These are phyloP conservation scores for Pseudogymnoascus sp. DNA, from an alignment of 2,329 filamentous ascomycete species.

Conservation along the genomic window DNA sequence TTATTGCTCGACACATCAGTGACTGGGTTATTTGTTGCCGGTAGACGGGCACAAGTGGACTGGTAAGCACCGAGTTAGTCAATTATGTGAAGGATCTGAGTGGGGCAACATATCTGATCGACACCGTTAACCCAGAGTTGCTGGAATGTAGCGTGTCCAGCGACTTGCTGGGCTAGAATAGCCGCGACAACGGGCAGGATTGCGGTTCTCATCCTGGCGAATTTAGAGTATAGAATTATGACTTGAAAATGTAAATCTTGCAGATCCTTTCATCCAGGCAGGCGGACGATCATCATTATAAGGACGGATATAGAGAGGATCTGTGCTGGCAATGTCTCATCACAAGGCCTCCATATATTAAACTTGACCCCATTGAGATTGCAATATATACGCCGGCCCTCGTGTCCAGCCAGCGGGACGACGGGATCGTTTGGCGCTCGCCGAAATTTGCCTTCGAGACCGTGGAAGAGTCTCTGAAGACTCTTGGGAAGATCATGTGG, in stretches of 20 bases:
- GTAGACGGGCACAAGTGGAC: conserved; percentile 38
- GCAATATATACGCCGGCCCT: conserved; percentile 5
- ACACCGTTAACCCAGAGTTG: conserved; percentile 40
- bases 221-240: not conserved
- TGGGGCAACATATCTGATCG: not conserved
- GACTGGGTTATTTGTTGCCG: conserved; percentile 43
- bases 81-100: not conserved
- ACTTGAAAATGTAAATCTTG: conserved; percentile 1
- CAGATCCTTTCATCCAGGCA: not conserved
- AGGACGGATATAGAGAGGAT: not conserved
- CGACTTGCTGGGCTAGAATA: conserved; percentile 20
- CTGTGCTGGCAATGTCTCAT: not conserved
- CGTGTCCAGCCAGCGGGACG: not conserved
- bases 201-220: not conserved
- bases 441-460: not conserved
- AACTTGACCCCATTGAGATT: not conserved
- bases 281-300: not conserved
- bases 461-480: not conserved
- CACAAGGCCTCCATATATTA: conserved; percentile 1
- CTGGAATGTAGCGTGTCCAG: conserved; percentile 43
- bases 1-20: conserved; percentile 39
- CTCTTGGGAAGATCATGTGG: conserved; percentile 5
- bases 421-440: not conserved
- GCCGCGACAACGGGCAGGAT: conserved; percentile 5
- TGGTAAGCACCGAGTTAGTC: not conserved